phyloP scores from a whole-genome alignment of 208 protist species.

The Angomonas ambiguus region DNA sequence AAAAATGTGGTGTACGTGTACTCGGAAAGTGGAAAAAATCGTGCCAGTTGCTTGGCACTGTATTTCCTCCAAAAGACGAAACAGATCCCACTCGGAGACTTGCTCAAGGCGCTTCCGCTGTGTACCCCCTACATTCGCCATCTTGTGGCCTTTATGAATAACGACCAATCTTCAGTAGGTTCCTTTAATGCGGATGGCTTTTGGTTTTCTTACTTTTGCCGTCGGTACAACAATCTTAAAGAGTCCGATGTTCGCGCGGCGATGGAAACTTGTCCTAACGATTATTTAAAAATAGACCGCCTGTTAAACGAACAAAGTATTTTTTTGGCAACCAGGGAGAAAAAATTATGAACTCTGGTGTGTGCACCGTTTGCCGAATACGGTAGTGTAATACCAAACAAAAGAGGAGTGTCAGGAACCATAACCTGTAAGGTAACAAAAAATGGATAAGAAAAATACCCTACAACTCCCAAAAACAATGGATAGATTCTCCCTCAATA shows the following conservation, averaged over 20 bases:
- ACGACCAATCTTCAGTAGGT: conserved; percentile 9
- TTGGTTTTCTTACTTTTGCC: conserved; percentile 19
- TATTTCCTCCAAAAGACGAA: conserved; percentile 21
- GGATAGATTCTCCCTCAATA: too few relatives aligned
- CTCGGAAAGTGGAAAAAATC: conserved; percentile 24
- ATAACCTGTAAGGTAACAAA: too few relatives aligned
- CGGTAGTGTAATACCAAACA: too few relatives aligned
- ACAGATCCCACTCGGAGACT: conserved; percentile 15
- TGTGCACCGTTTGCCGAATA: background rate
- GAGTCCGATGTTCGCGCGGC: conserved; percentile 18
- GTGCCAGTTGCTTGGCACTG: conserved; percentile 22
- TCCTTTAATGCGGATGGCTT: conserved; percentile 18
- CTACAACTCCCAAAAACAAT: too few relatives aligned
- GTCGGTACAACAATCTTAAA: conserved; percentile 18
- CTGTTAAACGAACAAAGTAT: conserved; percentile 22
- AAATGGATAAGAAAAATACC: too few relatives aligned
- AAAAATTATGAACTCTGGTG: background rate
- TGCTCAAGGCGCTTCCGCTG: conserved; percentile 16
- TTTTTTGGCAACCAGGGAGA: conserved; percentile 1
- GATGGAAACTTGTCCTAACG: conserved; percentile 18
- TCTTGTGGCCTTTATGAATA: conserved; percentile 17
- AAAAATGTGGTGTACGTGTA: conserved; percentile 22
- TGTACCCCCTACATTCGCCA: conserved; percentile 24
- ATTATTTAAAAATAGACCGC: conserved; percentile 19
- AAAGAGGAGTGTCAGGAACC: background rate